A percentile compares a stretch with the other conserved stretches of the same genome.
phyloP scores from a whole-genome alignment of 2,329 filamentous ascomycete genomes.

The Penicillium polonicum region DNA sequence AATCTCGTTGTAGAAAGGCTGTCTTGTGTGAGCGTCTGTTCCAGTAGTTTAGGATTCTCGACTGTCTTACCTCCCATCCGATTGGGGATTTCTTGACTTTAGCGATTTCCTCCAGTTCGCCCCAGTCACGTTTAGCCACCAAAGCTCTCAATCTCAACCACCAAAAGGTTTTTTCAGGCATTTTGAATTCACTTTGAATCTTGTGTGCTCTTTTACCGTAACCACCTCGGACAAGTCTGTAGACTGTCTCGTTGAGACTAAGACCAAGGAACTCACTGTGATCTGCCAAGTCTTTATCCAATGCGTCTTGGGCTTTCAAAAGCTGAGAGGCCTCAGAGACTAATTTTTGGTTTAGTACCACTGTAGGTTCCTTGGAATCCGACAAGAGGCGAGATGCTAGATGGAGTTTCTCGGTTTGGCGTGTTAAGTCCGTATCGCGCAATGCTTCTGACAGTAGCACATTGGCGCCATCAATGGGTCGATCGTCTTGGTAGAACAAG shows the following conservation, averaged over 20 bases:
- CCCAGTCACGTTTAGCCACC: slow-evolving; percentile 87
- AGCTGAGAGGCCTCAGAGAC: slow-evolving; percentile 78
- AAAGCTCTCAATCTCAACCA: slow-evolving; percentile 84
- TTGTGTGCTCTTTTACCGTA: slow-evolving; percentile 84
- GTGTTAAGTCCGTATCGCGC: slow-evolving; percentile 65
- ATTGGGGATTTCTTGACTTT: slow-evolving; percentile 80
- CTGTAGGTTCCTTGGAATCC: slow-evolving; percentile 74
- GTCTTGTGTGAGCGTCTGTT: slow-evolving; percentile 31
- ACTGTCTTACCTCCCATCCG: slow-evolving; percentile 78
- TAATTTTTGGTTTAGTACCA: slow-evolving; percentile 65
- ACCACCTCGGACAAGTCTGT: slow-evolving; percentile 77
- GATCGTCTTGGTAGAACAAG: slow-evolving; percentile 95
- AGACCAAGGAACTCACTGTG: slow-evolving; percentile 69
- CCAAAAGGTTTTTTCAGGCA: slow-evolving; percentile 85
- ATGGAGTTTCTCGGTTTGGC: slow-evolving; percentile 81
- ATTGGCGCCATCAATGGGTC: slow-evolving; percentile 80
- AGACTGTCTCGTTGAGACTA: slow-evolving; percentile 87
- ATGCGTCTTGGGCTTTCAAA: slow-evolving; percentile 78
- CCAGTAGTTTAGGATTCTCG: slow-evolving; percentile 11
- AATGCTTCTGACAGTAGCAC: slow-evolving; percentile 85
- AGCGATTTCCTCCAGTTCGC: slow-evolving; percentile 81
- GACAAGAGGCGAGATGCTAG: slow-evolving; percentile 77
- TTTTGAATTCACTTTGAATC: slow-evolving; percentile 86
- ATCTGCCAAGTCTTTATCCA: slow-evolving; percentile 76
- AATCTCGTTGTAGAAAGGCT: slow-evolving; percentile 90